Conservation (phyloP, 2,329 filamentous ascomycete genomes). For the Colletotrichum destructivum region DNA sequence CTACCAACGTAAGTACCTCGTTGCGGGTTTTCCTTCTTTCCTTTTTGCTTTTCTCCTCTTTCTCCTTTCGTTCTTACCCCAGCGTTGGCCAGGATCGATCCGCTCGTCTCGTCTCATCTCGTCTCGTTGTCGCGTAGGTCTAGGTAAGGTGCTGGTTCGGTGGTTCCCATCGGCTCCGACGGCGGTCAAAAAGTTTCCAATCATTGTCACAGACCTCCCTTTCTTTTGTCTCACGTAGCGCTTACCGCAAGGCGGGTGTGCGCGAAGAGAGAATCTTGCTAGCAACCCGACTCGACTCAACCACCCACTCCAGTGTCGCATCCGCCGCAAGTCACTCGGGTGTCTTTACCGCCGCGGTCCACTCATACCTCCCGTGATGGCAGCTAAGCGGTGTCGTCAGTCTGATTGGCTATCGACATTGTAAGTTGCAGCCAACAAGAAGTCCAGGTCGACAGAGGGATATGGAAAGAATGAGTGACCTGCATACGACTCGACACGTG, state of each 20-base stretch:
- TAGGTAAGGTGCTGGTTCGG: slow-evolving; percentile 20
- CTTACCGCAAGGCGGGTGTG: slow-evolving; percentile 39
- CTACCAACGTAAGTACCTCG: no score
- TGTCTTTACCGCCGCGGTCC: slow-evolving; percentile 41
- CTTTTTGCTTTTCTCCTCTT: no score
- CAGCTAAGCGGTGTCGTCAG: slow-evolving; percentile 19
- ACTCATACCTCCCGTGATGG: slow-evolving; percentile 32
- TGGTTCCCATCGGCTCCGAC: slow-evolving; percentile 36
- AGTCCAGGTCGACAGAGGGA: slow-evolving; percentile 18
- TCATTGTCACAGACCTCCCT: slow-evolving; percentile 14
- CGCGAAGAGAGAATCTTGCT: slow-evolving; percentile 16
- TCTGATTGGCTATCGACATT: slow-evolving; percentile 34
- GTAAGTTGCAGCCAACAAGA: slow-evolving; percentile 32
- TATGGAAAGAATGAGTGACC: slow-evolving; percentile 26
- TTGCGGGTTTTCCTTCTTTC: no score
- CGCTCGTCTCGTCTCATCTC: slow-evolving; percentile 36
- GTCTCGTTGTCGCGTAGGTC: slow-evolving; percentile 23
- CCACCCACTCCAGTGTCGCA: slow-evolving; percentile 16
- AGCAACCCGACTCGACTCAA: slow-evolving; percentile 24
- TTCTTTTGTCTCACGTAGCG: slow-evolving; percentile 29
- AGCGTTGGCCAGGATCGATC: slow-evolving; percentile 40
- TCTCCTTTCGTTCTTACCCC: slow-evolving; percentile 20
- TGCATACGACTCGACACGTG: slow-evolving; percentile 35
- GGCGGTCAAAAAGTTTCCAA: slow-evolving; percentile 23
- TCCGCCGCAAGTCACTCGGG: slow-evolving; percentile 32